phyloP scores from a whole-genome alignment of 352 stramenopile genomes.

The Aphanomyces invadans region DNA sequence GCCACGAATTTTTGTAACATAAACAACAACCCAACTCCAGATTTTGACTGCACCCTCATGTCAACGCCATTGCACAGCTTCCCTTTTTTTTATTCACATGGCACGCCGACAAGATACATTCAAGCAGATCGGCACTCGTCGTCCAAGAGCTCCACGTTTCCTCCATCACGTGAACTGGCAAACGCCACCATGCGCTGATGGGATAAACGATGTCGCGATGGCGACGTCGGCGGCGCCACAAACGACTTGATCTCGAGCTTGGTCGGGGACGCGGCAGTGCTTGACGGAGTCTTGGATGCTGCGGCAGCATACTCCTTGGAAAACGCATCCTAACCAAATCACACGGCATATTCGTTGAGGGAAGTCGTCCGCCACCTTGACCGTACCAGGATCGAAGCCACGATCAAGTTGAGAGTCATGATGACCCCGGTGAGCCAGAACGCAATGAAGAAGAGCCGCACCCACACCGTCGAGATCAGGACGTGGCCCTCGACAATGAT shows the following conservation, averaged over 20 bases:
- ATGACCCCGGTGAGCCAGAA: conserved; percentile 68
- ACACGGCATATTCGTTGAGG: background rate
- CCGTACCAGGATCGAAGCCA: conserved; percentile 39
- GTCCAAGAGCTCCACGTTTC: background rate
- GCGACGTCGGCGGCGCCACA: background rate
- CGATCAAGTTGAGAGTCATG: conserved; percentile 61
- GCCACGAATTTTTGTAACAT: too few relatives aligned
- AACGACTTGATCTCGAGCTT: background rate
- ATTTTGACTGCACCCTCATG: too few relatives aligned
- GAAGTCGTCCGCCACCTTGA: background rate
- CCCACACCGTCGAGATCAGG: conserved; percentile 44
- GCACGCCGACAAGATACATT: too few relatives aligned
- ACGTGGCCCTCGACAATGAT: conserved; percentile 58
- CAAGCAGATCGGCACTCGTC: background rate
- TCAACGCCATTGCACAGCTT: too few relatives aligned
- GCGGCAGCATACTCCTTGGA: conserved; percentile 6
- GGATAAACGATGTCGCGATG: background rate
- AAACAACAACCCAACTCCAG: background rate
- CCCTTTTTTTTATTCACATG: too few relatives aligned
- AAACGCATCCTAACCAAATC: conserved; percentile 4
- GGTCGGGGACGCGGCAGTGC: background rate
- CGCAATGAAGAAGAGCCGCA: conserved; percentile 57
- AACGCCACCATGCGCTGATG: background rate
- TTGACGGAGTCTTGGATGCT: background rate
- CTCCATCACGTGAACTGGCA: background rate